Conservation (phyloP, 768 basidiomycete genomes). For the Serendipita sp. region DNA sequence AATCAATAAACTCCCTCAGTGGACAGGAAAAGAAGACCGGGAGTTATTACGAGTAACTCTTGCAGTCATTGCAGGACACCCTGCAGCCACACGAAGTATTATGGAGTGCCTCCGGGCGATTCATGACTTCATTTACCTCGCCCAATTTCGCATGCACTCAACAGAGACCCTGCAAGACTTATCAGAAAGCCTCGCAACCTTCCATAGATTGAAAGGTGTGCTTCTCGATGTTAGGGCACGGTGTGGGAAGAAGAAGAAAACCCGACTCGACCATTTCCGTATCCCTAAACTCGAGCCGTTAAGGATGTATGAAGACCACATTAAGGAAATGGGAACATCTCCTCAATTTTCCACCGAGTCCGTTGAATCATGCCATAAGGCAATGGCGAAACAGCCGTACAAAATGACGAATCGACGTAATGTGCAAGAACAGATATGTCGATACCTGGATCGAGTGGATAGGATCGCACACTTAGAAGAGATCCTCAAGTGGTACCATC, state of each 20-base stretch:
- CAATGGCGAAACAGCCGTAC: conserved; percentile 16
- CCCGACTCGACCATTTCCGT: not conserved
- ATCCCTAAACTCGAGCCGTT: too few species aligned
- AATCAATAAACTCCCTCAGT: conserved; percentile 26
- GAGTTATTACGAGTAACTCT: conserved; percentile 25
- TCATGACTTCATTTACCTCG: conserved; percentile 25
- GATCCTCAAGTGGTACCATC: too few species aligned
- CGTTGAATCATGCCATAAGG: conserved; percentile 25
- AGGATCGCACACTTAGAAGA: too few species aligned
- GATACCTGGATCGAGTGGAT: too few species aligned
- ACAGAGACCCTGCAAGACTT: conserved; percentile 12
- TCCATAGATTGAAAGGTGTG: conserved; percentile 25
- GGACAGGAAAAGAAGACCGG: conserved; percentile 26
- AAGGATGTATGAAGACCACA: too few species aligned
- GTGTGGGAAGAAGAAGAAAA: not conserved
- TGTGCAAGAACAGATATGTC: not conserved
- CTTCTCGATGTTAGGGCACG: conserved; percentile 24
- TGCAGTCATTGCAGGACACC: conserved; percentile 21
- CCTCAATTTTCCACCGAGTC: conserved; percentile 29
- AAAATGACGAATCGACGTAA: not conserved
- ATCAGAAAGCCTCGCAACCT: conserved; percentile 17
- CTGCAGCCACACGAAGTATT: conserved; percentile 18
- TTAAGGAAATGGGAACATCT: conserved; percentile 19
- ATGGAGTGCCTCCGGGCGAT: conserved; percentile 22
- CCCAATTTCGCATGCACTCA: conserved; percentile 16